phyloP scores from a whole-genome alignment of 1,139 yeast genomes.

The Barnettozyma hawaiiensis region DNA sequence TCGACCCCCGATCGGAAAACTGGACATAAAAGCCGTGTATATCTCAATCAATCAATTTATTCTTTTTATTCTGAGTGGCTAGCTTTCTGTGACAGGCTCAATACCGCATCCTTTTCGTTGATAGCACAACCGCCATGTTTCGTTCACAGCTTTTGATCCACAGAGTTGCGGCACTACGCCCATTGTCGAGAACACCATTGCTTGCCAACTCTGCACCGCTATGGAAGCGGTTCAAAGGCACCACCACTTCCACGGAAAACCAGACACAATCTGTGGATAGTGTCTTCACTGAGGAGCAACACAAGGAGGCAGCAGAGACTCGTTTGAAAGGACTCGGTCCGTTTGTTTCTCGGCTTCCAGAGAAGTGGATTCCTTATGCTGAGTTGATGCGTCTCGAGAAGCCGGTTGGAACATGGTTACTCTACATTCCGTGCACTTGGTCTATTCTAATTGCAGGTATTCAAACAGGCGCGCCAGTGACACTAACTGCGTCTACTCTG shows the following conservation, averaged over 20 bases:
- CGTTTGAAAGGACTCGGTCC: slow-evolving; percentile 56
- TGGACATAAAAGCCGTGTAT: too few relatives aligned
- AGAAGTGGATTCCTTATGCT: slow-evolving; percentile 78
- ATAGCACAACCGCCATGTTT: slow-evolving; percentile 1
- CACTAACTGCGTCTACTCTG: slow-evolving; percentile 53
- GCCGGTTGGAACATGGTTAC: slow-evolving; percentile 86
- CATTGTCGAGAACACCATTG: not conserved
- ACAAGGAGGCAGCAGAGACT: slow-evolving; percentile 50
- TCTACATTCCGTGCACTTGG: slow-evolving; percentile 71
- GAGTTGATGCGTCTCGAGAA: slow-evolving; percentile 87
- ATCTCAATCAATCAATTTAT: too few relatives aligned
- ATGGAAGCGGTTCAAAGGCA: slow-evolving; percentile 1
- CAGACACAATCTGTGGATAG: not conserved
- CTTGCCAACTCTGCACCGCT: too few relatives aligned
- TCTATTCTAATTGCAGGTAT: slow-evolving; percentile 68
- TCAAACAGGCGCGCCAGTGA: slow-evolving; percentile 59
- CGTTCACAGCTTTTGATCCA: slow-evolving; percentile 2
- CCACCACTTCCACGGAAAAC: not conserved
- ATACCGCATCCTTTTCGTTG: too few relatives aligned
- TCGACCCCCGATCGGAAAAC: too few relatives aligned
- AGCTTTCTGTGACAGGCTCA: too few relatives aligned
- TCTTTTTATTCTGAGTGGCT: too few relatives aligned
- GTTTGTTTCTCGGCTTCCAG: slow-evolving; percentile 59
- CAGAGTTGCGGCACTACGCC: not conserved
- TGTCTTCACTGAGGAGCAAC: slow-evolving; percentile 48